Percentiles rank a stretch among this genome's conserved stretches.
Conservation (phyloP, 257 asterid genomes). For the Solanum corneliomulleri region DNA sequence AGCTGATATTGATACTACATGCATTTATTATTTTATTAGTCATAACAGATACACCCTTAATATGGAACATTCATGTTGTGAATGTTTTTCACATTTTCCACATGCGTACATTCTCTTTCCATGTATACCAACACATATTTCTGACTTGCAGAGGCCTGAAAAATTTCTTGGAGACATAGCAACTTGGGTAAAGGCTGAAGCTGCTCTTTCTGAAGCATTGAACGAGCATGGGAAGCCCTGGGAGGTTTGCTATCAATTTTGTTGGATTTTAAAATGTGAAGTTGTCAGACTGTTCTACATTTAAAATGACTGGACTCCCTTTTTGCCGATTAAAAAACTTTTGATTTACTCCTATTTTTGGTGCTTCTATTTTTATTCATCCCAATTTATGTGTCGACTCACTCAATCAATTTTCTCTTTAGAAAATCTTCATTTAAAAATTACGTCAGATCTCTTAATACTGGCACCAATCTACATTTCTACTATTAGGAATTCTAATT, state of each 20-base stretch:
- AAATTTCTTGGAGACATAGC: conserved; percentile 71
- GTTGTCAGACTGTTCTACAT: neutral
- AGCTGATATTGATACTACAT: neutral
- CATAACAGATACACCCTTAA: neutral
- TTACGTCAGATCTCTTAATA: neutral
- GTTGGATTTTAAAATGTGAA: neutral
- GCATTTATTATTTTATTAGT: neutral
- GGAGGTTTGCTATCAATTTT: conserved; percentile 50
- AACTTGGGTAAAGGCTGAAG: conserved; percentile 88
- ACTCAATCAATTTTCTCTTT: neutral
- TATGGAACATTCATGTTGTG: neutral
- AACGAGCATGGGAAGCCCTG: conserved; percentile 87
- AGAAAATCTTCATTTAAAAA: neutral
- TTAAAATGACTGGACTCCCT: neutral
- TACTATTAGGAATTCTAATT: neutral
- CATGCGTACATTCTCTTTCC: neutral
- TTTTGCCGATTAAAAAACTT: neutral
- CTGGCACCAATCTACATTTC: neutral
- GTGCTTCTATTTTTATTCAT: neutral
- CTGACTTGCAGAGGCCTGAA: conserved; percentile 78
- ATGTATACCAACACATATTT: neutral
- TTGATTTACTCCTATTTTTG: neutral
- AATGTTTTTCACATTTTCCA: neutral
- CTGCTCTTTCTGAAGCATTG: conserved; percentile 79
- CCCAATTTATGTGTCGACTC: neutral